Evolutionary conservation across 306 rosid species (phyloP).

Genomic region (Lathyrus aphaca): DNA sequence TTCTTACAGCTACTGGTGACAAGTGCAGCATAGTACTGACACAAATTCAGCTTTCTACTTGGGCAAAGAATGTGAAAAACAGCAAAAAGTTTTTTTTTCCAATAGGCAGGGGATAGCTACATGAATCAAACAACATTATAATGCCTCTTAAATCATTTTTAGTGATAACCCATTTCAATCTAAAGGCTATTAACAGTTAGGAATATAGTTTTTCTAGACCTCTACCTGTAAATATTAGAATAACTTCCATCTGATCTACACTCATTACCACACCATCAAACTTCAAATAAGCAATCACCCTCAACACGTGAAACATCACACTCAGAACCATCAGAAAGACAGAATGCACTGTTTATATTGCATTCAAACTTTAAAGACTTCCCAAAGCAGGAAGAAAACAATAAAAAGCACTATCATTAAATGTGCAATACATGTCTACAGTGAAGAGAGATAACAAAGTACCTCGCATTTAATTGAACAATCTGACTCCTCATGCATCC

Average conservation of each 20-base stretch:
- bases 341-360: constrained; percentile 29
- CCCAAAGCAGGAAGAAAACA: background rate
- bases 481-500: constrained; percentile 54
- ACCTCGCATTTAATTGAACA: constrained; percentile 75
- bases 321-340: background rate
- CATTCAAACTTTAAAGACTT: constrained; percentile 22
- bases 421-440: constrained; percentile 23
- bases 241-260: background rate
- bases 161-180: background rate
- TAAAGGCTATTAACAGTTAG: background rate
- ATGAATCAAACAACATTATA: background rate
- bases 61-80: background rate
- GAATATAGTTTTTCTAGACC: background rate
- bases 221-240: background rate
- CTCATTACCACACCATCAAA: background rate
- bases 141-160: background rate
- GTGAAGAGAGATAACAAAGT: constrained; percentile 37
- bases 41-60: constrained; percentile 3
- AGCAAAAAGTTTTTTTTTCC: too few species aligned
- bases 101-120: too few species aligned
- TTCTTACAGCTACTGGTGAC: too few species aligned
- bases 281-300: constrained; percentile 4
- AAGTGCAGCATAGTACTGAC: background rate
- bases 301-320: background rate
- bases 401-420: background rate